Evolutionary conservation across 805 yeast genomes (phyloP).

Genomic region (Schizosaccharomyces cryophilus): DNA sequence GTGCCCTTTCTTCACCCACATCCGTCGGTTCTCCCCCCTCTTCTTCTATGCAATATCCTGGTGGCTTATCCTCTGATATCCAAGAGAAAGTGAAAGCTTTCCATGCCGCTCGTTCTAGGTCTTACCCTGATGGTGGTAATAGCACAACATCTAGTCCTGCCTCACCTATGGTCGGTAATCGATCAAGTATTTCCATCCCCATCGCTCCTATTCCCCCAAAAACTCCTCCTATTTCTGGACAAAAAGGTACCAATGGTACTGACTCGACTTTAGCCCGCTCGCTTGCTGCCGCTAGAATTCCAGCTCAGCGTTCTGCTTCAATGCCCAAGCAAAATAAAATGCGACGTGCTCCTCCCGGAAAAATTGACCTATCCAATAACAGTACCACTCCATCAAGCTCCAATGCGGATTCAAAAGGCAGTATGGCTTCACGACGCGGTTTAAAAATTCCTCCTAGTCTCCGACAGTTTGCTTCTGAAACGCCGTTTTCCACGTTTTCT

Average conservation of each 20-base stretch:
- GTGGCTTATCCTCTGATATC: not conserved
- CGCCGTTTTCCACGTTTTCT: conserved; percentile 53
- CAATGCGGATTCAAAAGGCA: not conserved
- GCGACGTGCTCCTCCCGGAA: not conserved
- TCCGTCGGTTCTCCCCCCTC: not conserved
- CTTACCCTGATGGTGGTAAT: not conserved
- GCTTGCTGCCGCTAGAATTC: not conserved
- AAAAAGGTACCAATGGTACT: not conserved
- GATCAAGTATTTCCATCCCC: not conserved
- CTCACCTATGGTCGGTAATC: not conserved
- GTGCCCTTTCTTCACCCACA: not conserved
- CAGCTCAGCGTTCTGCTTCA: not conserved
- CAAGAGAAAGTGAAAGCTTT: not conserved
- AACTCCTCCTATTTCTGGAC: not conserved
- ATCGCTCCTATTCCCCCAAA: not conserved
- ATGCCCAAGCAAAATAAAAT: not conserved
- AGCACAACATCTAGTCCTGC: not conserved
- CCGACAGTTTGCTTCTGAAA: not conserved
- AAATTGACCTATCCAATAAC: not conserved
- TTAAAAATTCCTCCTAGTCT: not conserved
- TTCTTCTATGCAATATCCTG: not conserved
- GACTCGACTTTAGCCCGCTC: not conserved
- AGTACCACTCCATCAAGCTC: not conserved
- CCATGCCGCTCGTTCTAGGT: not conserved
- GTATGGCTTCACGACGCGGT: conserved; percentile 2